Evolutionary conservation across 441 rosid species (phyloP).

Genomic region (Populus tomentosa): DNA sequence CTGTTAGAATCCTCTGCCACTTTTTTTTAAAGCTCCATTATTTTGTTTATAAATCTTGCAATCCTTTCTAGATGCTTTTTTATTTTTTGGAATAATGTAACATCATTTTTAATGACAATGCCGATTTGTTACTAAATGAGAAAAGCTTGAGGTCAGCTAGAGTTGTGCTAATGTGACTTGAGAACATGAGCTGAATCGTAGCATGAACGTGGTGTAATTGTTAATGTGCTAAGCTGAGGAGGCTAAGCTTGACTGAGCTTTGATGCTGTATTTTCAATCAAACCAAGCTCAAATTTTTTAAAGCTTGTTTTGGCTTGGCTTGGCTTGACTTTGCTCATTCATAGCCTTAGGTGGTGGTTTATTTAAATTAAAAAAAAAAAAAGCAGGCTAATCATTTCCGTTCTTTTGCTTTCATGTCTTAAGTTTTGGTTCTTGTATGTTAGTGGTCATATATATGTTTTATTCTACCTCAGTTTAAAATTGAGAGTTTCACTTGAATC

Average conservation of each 20-base stretch:
- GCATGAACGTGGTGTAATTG: not conserved
- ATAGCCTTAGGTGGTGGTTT: not conserved
- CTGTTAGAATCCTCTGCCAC: not conserved
- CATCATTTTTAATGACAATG: not conserved
- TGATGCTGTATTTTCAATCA: not conserved
- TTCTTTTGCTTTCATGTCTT: not conserved
- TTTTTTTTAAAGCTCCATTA: not conserved
- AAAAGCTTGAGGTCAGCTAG: not conserved
- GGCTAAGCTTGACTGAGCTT: not conserved
- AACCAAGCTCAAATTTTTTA: not conserved
- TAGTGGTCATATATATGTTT: not conserved
- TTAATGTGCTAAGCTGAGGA: not conserved
- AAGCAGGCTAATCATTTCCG: not conserved
- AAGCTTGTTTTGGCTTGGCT: not conserved
- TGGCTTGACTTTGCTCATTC: not conserved
- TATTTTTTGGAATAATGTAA: not conserved
- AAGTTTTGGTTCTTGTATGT: not conserved
- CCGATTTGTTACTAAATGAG: not conserved
- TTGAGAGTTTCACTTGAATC: constrained; percentile 14
- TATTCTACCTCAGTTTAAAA: constrained; percentile 1
- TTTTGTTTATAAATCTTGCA: not conserved
- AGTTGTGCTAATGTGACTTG: not conserved
- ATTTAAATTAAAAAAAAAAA: not conserved
- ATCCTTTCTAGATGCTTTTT: not conserved
- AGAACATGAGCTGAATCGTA: not conserved